phyloP scores from a whole-genome alignment of 1,284 basidiomycete genomes.

The Puccinia triticina region DNA sequence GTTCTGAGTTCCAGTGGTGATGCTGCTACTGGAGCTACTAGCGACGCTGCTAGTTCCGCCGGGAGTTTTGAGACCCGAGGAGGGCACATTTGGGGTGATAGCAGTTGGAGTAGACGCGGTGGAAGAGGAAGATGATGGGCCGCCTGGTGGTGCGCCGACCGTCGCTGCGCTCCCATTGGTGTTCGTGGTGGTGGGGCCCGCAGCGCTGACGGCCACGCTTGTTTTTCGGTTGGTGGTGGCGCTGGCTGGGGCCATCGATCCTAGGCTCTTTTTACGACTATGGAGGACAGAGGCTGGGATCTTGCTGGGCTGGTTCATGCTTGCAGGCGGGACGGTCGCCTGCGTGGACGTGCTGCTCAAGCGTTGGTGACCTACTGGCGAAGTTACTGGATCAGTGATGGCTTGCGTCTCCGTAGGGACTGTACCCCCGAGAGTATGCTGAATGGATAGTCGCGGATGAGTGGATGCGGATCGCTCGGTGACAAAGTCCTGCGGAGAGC shows the following conservation, averaged over 20 bases:
- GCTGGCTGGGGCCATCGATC: conserved; percentile 9
- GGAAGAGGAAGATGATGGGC: background rate
- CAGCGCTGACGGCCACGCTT: background rate
- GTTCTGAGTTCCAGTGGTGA: conserved; percentile 9
- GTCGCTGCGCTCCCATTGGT: background rate
- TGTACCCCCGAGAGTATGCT: background rate
- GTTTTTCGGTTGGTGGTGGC: conserved; percentile 17
- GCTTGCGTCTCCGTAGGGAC: conserved; percentile 8
- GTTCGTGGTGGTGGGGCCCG: background rate
- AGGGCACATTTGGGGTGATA: background rate
- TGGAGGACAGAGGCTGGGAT: conserved; percentile 30
- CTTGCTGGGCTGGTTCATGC: conserved; percentile 18
- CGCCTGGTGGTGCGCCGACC: background rate
- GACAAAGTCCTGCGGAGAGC: conserved; percentile 20
- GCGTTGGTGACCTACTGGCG: conserved; percentile 27
- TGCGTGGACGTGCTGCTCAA: conserved; percentile 35
- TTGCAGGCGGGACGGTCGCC: conserved; percentile 13
- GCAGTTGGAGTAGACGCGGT: conserved; percentile 11
- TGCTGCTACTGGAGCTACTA: conserved; percentile 6
- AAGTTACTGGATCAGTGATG: background rate
- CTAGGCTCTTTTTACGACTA: conserved; percentile 33
- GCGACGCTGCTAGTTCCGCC: conserved; percentile 1
- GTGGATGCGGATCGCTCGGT: conserved; percentile 1
- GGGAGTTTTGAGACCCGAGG: conserved; percentile 16
- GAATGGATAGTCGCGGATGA: conserved; percentile 1